A percentile compares a stretch with the other conserved stretches of the same genome.
Conservation (phyloP, 768 basidiomycete genomes). For the Collybiopsis confluens region DNA sequence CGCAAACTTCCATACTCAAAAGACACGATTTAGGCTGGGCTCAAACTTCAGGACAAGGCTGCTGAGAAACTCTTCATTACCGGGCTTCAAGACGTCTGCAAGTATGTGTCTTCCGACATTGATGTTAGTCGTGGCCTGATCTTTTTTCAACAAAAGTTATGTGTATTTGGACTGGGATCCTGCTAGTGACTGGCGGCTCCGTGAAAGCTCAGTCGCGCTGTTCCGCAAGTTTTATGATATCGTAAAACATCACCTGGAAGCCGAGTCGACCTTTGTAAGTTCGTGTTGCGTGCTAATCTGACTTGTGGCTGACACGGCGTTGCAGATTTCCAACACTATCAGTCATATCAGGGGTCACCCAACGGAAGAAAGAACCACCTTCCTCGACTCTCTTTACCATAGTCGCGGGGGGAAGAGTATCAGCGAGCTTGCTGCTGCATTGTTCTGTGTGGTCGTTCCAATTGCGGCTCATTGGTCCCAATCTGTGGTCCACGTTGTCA, state of each 20-base stretch:
- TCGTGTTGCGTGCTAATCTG: neutral
- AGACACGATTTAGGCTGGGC: neutral
- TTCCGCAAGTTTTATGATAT: slow-evolving; percentile 24
- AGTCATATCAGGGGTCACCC: slow-evolving; percentile 12
- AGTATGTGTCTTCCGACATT: slow-evolving; percentile 27
- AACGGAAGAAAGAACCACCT: slow-evolving; percentile 16
- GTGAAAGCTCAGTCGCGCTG: slow-evolving; percentile 31
- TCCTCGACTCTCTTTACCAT: slow-evolving; percentile 26
- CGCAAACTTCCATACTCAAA: slow-evolving; percentile 12
- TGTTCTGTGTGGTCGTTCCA: slow-evolving; percentile 53
- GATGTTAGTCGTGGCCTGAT: neutral
- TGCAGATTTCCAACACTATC: slow-evolving; percentile 8
- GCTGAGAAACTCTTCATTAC: slow-evolving; percentile 36
- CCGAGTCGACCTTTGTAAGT: slow-evolving; percentile 1
- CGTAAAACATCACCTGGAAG: slow-evolving; percentile 12
- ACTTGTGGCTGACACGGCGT: slow-evolving; percentile 3
- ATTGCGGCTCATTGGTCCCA: slow-evolving; percentile 54
- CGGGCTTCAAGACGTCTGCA: slow-evolving; percentile 45
- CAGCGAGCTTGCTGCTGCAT: slow-evolving; percentile 38
- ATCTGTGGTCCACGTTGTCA: slow-evolving; percentile 49
- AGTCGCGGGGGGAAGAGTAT: slow-evolving; percentile 17
- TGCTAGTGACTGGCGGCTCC: slow-evolving; percentile 43
- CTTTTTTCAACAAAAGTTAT: slow-evolving; percentile 27
- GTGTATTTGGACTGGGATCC: slow-evolving; percentile 40
- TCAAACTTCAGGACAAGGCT: slow-evolving; percentile 19